Evolutionary conservation across 805 yeast species (phyloP), one percentile per base, ranked within the genome.

Genomic region (Yarrowia divulgata): DNA sequence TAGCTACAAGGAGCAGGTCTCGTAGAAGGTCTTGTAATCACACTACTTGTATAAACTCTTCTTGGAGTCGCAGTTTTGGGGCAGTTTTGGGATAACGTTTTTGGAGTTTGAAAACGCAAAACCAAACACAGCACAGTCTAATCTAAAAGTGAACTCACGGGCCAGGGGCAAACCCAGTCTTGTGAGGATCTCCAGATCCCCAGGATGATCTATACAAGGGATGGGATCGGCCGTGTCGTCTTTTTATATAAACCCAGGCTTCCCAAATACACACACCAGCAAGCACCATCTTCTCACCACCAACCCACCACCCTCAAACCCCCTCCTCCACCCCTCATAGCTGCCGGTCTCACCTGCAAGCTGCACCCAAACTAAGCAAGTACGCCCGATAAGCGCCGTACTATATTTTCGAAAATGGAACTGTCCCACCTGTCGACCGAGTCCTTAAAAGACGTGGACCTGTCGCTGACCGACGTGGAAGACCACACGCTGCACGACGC

Each of bases 381-480:
- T 54, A n/a, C n/a, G 60, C 12, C 60, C 60, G 45, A 54, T 54
- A 37, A 54, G 45, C 60, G 60, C 60, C 54, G 39, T 3, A 49
- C 9, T 49, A 16, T 2, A 23, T 23, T 13, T 32, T 18, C 39
- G 23, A 54, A 23, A 8, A 40, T 57, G 63, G 63, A 57, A 57
- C 63, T 57, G 8, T 57, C 63, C 12, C 63, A 57, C 48, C 63
- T 57, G 48, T 57, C 63, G 35, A 40, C 46, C 63, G 63, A 57
- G 63, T 57, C 63, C 10, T 57, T 57, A 57, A 57, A 57, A 57
- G 63, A 57, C 63, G 63, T 57, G 63, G 63, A 57, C 37, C 63
- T 57, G 63, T 40, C 63, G 37, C 63, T 23, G 39, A 40, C 63
- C 16, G 63, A 57, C 37, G 48, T 29, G 12, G 48, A 57, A 40